Base-by-base conservation (phyloP, 106 monocot species). In the Dactylorhiza incarnata region DNA sequence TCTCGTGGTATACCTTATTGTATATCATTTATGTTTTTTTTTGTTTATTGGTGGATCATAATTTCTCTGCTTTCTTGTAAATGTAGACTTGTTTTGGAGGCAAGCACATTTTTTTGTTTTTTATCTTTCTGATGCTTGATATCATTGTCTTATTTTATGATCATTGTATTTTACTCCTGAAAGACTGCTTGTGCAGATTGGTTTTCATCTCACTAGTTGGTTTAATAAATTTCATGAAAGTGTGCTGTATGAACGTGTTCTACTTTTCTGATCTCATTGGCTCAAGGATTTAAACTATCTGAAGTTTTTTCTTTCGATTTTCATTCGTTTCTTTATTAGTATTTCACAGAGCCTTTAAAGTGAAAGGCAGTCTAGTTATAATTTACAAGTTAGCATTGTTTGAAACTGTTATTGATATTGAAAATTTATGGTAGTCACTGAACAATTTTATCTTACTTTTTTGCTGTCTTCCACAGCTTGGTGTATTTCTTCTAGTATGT, bases 401-500 rank as follows among this genome's bases (percentile, higher is more conserved):
- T 24, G 29, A 66, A 37, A 66, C n/a, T 66, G 71, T 71, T 71
- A 71, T 71, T 22, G n/a, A 20, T 9, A 71, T 9, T 25, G 19
- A 50, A 23, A n/a, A 24, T 23, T 73, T 24, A 1, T 29, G 10
- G 22, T 22, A 25, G 44, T 22, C 12, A 23, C 9, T 66, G 54
- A 66, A 51, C 22, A 73, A 24, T 13, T 56, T 58, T n/a, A 7
- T 54, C 49, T 65, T 72, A 26, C 9, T n/a, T 63, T 52, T 15
- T 78, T 16, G 67, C 12, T 72, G 13, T 54, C 43, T 73, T 24
- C 55, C 82, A 76, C 85, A 96, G 95, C 75, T 93, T 73, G 94
- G 77, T 6, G 80, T 93, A 78, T 73, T 93, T 46, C 67, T 93
- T 65, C 46, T 94, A 15, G 74, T 87, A 53, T 78, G 83, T 79